Evolutionary conservation across 495 filamentous ascomycete species (phyloP).

Genomic region (Acidiella bohemica): DNA sequence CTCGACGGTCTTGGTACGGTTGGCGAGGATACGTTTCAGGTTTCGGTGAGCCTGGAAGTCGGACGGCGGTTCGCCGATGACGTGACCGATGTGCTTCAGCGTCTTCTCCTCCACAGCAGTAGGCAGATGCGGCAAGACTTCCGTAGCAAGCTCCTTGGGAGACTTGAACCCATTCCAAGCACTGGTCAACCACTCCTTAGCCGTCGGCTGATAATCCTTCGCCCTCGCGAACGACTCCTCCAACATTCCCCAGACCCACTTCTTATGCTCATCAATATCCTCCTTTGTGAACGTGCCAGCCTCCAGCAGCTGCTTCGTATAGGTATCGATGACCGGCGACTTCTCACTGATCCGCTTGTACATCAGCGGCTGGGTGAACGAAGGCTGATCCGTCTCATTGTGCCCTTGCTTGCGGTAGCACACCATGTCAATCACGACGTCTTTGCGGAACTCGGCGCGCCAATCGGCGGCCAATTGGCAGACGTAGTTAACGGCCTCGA

Average conservation of each 20-base stretch:
- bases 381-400: constrained; percentile 98
- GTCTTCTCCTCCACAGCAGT: constrained; percentile 61
- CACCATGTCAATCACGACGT: constrained; percentile 94
- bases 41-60: constrained; percentile 84
- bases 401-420: constrained; percentile 99
- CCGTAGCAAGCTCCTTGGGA: constrained; percentile 89
- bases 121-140: constrained; percentile 83
- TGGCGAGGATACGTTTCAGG: constrained; percentile 86
- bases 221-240: constrained; percentile 92
- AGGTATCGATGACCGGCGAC: constrained; percentile 67
- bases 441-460: constrained; percentile 93
- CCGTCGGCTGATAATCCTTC: constrained; percentile 91
- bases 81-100: constrained; percentile 64
- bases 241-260: constrained; percentile 99
- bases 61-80: constrained; percentile 62
- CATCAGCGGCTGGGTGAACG: constrained; percentile 98
- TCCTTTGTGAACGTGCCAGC: constrained; percentile 93
- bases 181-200: constrained; percentile 95
- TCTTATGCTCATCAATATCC: constrained; percentile 96
- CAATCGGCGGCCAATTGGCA: constrained; percentile 94
- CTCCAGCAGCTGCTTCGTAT: constrained; percentile 73
- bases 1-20: constrained; percentile 78
- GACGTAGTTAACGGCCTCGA: constrained; percentile 95
- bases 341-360: constrained; percentile 89
- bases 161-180: constrained; percentile 99